A percentile compares a stretch with the other conserved stretches of the same genome.
phyloP scores from a whole-genome alignment of 2,329 filamentous ascomycete species.

The Periconia sp. region DNA sequence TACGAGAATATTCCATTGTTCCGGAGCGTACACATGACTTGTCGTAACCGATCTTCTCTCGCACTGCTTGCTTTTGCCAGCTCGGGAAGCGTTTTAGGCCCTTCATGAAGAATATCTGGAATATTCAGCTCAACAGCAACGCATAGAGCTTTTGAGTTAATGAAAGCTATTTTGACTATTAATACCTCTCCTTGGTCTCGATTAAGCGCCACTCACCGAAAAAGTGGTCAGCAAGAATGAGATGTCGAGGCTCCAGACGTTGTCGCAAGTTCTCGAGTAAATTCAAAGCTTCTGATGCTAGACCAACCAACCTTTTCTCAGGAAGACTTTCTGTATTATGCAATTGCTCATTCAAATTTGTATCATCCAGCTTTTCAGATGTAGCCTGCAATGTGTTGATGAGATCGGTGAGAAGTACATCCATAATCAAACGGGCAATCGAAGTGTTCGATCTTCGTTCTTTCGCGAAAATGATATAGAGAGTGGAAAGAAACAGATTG shows the following conservation, averaged over 20 bases:
- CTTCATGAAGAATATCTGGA: conserved; percentile 34
- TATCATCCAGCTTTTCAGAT: conserved; percentile 2
- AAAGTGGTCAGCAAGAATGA: conserved; percentile 36
- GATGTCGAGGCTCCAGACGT: conserved; percentile 24
- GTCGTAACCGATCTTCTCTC: conserved; percentile 35
- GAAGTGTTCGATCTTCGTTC: neutral
- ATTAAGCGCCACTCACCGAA: no score
- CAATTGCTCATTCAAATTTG: conserved; percentile 1
- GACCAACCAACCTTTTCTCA: conserved; percentile 1
- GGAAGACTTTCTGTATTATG: conserved; percentile 10
- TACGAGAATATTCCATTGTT: conserved; percentile 48
- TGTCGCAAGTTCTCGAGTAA: conserved; percentile 15
- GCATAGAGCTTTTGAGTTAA: conserved; percentile 35
- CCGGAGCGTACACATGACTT: conserved; percentile 38
- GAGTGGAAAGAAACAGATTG: neutral
- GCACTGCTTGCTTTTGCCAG: conserved; percentile 22
- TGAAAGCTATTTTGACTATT: conserved; percentile 22
- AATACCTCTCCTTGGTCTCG: no score
- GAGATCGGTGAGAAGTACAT: conserved; percentile 4
- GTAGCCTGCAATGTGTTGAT: conserved; percentile 1
- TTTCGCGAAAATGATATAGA: neutral
- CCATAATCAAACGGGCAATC: no score
- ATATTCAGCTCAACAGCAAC: conserved; percentile 39
- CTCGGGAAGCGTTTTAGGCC: conserved; percentile 20
- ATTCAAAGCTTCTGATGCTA: conserved; percentile 18